These are phyloP conservation scores for Aspergillus sp. DNA, from an alignment of 2,329 filamentous ascomycete genomes.

Conservation along the genomic window DNA sequence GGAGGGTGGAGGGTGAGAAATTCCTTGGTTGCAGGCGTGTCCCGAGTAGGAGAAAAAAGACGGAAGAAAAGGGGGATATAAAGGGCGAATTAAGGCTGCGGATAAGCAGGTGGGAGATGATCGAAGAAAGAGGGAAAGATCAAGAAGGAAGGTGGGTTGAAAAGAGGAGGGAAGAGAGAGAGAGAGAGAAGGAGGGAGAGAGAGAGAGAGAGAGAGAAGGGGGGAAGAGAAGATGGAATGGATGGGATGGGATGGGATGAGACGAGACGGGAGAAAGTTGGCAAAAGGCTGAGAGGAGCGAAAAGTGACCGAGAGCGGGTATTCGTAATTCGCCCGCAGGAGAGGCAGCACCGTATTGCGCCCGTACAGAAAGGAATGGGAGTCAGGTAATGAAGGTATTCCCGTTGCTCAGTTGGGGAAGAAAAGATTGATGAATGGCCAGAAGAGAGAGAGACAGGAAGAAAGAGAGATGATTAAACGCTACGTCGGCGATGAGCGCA, in stretches of 20 bases:
- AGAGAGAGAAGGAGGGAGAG: not conserved
- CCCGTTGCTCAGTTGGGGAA: no score
- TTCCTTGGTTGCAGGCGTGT: not conserved
- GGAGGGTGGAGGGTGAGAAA: not conserved
- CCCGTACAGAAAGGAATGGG: constrained; percentile 2
- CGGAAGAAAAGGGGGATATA: not conserved
- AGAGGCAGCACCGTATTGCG: not conserved
- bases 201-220: not conserved
- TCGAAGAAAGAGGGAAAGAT: not conserved
- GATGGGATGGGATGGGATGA: not conserved
- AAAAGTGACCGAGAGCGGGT: not conserved
- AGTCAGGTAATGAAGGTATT: constrained; percentile 1
- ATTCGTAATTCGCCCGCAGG: not conserved
- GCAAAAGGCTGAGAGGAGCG: not conserved
- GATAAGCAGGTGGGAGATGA: not conserved
- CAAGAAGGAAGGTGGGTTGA: not conserved
- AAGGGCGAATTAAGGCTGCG: not conserved
- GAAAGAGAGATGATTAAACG: constrained; percentile 11
- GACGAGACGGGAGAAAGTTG: not conserved
- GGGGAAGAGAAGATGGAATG: not conserved
- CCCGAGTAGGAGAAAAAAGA: not conserved
- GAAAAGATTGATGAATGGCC: no score
- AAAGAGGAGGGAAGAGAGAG: not conserved
- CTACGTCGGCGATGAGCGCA: not conserved
- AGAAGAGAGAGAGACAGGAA: constrained; percentile 12